Evolutionary conservation across 805 yeast species (phyloP).

Genomic region (Nakazawaea ambrosiae): DNA sequence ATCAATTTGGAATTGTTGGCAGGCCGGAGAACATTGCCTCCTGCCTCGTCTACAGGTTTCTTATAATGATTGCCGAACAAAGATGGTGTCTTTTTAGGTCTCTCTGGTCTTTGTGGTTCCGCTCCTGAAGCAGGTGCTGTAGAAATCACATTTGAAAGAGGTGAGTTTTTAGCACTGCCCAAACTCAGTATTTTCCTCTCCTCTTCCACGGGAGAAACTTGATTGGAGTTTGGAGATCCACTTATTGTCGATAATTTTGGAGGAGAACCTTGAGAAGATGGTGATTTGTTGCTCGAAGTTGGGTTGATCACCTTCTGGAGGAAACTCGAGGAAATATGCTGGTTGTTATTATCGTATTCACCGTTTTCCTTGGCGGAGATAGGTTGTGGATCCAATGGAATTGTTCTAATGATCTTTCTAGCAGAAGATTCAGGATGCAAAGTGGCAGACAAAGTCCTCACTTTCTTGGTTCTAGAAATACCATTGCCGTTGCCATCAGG

Average conservation of each 20-base stretch:
- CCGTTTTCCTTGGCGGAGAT: conserved; percentile 31
- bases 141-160: neutral
- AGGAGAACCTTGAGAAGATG: conserved; percentile 6
- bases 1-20: conserved; percentile 5
- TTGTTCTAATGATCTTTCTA: conserved; percentile 65
- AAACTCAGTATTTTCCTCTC: neutral
- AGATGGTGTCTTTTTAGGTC: conserved; percentile 2
- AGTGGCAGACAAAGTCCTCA: conserved; percentile 45
- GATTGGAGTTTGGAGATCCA: conserved; percentile 5
- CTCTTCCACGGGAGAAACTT: neutral
- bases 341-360: neutral
- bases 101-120: neutral
- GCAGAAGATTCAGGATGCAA: conserved; percentile 67
- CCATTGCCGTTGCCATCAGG: conserved; percentile 22
- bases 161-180: neutral
- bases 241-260: conserved; percentile 5
- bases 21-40: conserved; percentile 7
- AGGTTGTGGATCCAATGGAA: conserved; percentile 81
- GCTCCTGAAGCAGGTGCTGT: neutral
- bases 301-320: conserved; percentile 12
- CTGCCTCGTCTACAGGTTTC: conserved; percentile 4
- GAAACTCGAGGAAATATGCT: conserved; percentile 5
- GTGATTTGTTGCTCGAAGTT: conserved; percentile 1
- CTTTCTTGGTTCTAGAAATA: conserved; percentile 25
- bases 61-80: conserved; percentile 4